Conservation (phyloP, 257 asterid genomes). For the Nicotiana tabacum region DNA sequence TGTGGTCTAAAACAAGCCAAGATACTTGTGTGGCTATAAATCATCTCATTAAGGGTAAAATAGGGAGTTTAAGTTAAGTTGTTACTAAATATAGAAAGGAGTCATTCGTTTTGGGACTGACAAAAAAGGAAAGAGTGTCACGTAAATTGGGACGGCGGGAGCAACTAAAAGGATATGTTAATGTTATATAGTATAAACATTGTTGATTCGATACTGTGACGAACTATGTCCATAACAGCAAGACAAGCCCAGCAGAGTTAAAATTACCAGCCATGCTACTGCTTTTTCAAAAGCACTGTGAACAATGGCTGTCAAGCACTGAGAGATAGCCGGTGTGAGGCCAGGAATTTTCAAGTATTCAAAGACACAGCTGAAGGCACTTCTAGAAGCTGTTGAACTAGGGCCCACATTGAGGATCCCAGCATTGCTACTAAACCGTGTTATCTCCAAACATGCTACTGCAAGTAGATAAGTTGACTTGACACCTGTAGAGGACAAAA, state of each 20-base stretch:
- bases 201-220: not conserved
- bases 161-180: too few relatives aligned
- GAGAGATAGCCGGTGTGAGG: constrained; percentile 88
- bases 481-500: constrained; percentile 63
- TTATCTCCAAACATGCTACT: constrained; percentile 88
- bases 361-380: constrained; percentile 95
- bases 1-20: too few relatives aligned
- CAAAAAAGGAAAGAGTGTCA: not conserved
- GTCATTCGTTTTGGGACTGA: too few relatives aligned
- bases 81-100: too few relatives aligned
- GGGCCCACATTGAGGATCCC: constrained; percentile 85
- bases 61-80: too few relatives aligned
- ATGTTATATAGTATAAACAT: not conserved
- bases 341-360: constrained; percentile 93
- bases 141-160: too few relatives aligned
- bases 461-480: constrained; percentile 99
- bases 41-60: too few relatives aligned
- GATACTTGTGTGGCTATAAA: too few relatives aligned
- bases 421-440: constrained; percentile 94
- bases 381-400: constrained; percentile 59
- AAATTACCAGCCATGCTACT: constrained; percentile 78
- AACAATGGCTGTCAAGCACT: constrained; percentile 90
- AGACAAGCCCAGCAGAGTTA: not conserved
- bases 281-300: constrained; percentile 92
- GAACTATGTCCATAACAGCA: not conserved